Conservation (phyloP, 2,329 filamentous ascomycete species). For the Pseudogymnoascus sp. region DNA sequence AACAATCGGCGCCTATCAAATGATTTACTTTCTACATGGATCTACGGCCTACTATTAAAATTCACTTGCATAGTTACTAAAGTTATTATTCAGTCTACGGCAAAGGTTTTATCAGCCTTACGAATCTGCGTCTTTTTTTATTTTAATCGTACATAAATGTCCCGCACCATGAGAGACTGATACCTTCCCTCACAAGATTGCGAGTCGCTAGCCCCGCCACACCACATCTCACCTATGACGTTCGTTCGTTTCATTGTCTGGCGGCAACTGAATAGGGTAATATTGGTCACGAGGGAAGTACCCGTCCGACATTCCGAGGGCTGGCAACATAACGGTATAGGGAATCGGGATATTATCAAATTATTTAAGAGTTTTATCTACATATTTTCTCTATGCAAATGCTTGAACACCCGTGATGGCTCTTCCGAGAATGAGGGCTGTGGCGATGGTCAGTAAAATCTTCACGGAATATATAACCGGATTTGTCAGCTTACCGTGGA, state of each 20-base stretch:
- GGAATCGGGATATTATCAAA: background rate
- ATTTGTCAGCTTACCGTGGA: constrained; percentile 58
- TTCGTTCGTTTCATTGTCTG: background rate
- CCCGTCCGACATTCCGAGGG: background rate
- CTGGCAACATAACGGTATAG: background rate
- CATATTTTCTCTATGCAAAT: constrained; percentile 48
- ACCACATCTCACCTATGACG: constrained; percentile 5
- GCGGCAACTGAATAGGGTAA: background rate
- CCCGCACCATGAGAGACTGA: background rate
- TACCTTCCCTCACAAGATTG: background rate
- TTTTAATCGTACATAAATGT: background rate
- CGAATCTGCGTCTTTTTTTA: background rate
- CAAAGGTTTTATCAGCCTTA: background rate
- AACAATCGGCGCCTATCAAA: constrained; percentile 4
- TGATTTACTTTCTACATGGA: constrained; percentile 1
- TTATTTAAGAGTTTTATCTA: background rate
- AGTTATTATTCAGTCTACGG: background rate
- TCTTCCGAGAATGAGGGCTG: constrained; percentile 59
- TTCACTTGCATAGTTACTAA: background rate
- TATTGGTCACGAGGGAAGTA: constrained; percentile 3
- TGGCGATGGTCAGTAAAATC: constrained; percentile 23
- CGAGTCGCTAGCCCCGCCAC: constrained; percentile 6
- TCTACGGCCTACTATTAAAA: constrained; percentile 1
- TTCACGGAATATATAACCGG: background rate
- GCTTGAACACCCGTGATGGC: constrained; percentile 70